Evolutionary conservation across 306 rosid species (phyloP), one percentile per base, ranked within the genome.

Genomic region (Abrus pulchellus): DNA sequence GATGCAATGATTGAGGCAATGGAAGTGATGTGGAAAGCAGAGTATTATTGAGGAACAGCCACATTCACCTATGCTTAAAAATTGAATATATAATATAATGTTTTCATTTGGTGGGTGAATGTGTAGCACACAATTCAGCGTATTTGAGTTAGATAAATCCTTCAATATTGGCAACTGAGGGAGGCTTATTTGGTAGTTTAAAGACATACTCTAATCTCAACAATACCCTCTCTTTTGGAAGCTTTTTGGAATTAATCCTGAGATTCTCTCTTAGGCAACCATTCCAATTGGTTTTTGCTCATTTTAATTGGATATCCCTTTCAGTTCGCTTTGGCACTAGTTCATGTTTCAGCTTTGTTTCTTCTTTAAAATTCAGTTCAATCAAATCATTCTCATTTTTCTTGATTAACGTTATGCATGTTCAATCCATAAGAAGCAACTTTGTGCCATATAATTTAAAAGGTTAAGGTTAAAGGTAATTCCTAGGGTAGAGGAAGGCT

Each of bases 121-220:
- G 72, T 79, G 83, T 34, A 47, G 68, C 38, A 66, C 53, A 8
- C 47, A 7, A 27, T 30, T 14, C 28, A 11, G 63, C 69, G 54
- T 57, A 53, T 68, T 11, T 36, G 29, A 45, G 72, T 62, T 68
- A 20, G 82, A 65, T 48, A 1, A 44, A 64, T 27, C 50, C n/a
- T 69, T 43, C 43, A 40, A 20, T 40, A 33, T 55, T 3, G 40
- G 11, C 64, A 81, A 57, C 88, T 57, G 64, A 80, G 87, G 87
- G 54, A 85, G 88, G 88, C 30, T 85, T 68, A 83, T 83, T 43
- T 53, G 79, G 59, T 59, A 12, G 38, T 70, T 52, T 27, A 27
- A 32, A 66, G 3, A n/a, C 82, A 75, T 13, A 47, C 33, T 76
- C 64, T 47, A 14, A 56, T 77, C 33, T 55, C 50, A 56, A 69